Percentiles rank a stretch among this genome's conserved stretches.
These are phyloP conservation scores for Exophiala mesophila DNA, from an alignment of 2,329 filamentous ascomycete genomes.

Conservation along the genomic window DNA sequence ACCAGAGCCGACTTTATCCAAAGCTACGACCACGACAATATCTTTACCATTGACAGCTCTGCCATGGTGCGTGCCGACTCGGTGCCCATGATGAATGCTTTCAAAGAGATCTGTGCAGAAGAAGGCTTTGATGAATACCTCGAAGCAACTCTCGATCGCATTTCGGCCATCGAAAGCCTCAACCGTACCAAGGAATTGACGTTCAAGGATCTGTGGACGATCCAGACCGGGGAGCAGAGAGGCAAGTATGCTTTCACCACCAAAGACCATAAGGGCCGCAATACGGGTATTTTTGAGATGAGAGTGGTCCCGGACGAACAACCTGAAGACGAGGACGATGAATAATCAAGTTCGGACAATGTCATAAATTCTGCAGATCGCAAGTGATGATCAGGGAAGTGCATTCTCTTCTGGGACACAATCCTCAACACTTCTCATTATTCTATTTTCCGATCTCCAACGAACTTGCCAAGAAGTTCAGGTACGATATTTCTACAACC, in stretches of 20 bases:
- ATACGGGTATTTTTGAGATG: slow-evolving; percentile 42
- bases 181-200: slow-evolving; percentile 92
- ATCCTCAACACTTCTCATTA: no score
- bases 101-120: slow-evolving; percentile 72
- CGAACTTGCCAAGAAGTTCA: no score
- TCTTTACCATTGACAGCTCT: slow-evolving; percentile 86
- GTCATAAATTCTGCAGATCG: no score
- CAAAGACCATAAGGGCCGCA: slow-evolving; percentile 43
- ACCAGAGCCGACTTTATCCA: slow-evolving; percentile 93
- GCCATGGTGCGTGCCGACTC: slow-evolving; percentile 87
- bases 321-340: slow-evolving; percentile 13
- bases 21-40: slow-evolving; percentile 84
- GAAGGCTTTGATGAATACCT: slow-evolving; percentile 78
- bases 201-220: slow-evolving; percentile 85
- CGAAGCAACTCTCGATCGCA: slow-evolving; percentile 76
- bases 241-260: slow-evolving; percentile 69
- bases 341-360: no score
- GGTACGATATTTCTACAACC: no score
- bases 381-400: no score
- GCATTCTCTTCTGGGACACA: no score
- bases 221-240: slow-evolving; percentile 33
- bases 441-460: no score
- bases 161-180: slow-evolving; percentile 86
- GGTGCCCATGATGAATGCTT: slow-evolving; percentile 93
- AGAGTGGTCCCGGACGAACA: slow-evolving; percentile 18